Base-by-base conservation (phyloP, 2,329 filamentous ascomycete species). In the Amylocarpus encephaloides region DNA sequence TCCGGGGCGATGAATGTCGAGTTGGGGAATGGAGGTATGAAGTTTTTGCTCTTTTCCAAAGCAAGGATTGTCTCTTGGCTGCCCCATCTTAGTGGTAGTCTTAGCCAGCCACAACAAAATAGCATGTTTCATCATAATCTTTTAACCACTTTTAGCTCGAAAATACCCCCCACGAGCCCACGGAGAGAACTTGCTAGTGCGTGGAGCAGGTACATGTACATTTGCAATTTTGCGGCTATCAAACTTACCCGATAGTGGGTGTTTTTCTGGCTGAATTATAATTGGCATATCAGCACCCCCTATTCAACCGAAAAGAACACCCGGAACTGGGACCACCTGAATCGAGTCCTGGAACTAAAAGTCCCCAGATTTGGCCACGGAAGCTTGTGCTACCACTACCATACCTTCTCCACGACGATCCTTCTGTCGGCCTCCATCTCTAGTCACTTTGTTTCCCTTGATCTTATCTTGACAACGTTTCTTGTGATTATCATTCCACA, bases 181-280 rank as follows among this genome's bases (percentile, higher is more conserved):
- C 22, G 4, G 22, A 26, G 22, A 26, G 22, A 4, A 26, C 22
- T 26, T 26, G 7, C 22, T 26, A 26, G 22, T 26, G 7, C 7
- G 4, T 26, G 22, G 22, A 26, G 22, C 22, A 26, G 4, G n/a
- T n/a, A n/a, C n/a, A n/a, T n/a, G n/a, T n/a, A n/a, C 22, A 26
- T 26, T 4, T 4, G 22, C 22, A 26, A 4, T 4, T 26, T 26
- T 26, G 4, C 22, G 22, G 7, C 10, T 41, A 16, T 16, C 5
- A 22, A 16, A 41, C n/a, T 16, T 22, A 16, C 38, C n/a, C 11
- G 38, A 36, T 22, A 12, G 10, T 22, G 18, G 18, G n/a, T 36
- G 34, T 36, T 36, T 13, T 13, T 42, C 39, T 45, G n/a, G 43
- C 15, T 45, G 29, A 45, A 45, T 34, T 34, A 32, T 45, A 5